phyloP scores from a whole-genome alignment of 2,329 filamentous ascomycete species.

The Periconia macrospinosa region DNA sequence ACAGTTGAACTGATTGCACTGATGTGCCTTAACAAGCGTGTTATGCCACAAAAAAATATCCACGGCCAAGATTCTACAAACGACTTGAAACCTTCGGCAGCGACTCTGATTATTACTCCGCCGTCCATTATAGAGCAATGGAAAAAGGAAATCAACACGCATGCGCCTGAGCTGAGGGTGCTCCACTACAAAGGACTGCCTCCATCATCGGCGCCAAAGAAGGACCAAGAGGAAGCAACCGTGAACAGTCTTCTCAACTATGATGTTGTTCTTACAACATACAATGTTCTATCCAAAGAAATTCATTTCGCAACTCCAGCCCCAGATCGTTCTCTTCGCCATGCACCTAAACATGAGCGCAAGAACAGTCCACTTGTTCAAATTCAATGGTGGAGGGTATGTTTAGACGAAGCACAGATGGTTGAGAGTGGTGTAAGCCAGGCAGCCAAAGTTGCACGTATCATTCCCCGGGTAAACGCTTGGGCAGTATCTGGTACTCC shows the following conservation, averaged over 20 bases:
- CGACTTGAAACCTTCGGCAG: slow-evolving; percentile 54
- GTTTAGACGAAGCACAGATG: slow-evolving; percentile 81
- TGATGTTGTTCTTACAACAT: slow-evolving; percentile 66
- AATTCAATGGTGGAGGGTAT: slow-evolving; percentile 85
- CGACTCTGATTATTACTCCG: slow-evolving; percentile 66
- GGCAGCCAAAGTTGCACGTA: slow-evolving; percentile 76
- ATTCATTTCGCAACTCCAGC: slow-evolving; percentile 73
- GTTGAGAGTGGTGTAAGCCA: slow-evolving; percentile 85
- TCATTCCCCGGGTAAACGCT: slow-evolving; percentile 80
- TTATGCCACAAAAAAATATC: slow-evolving; percentile 14
- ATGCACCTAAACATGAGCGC: slow-evolving; percentile 65
- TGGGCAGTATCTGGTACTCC: slow-evolving; percentile 95
- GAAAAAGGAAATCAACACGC: slow-evolving; percentile 60
- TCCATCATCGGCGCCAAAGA: slow-evolving; percentile 26
- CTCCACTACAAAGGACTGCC: slow-evolving; percentile 59
- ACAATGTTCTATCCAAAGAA: slow-evolving; percentile 74
- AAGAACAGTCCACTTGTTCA: slow-evolving; percentile 75
- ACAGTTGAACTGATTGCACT: slow-evolving; percentile 75
- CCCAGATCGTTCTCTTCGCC: slow-evolving; percentile 70
- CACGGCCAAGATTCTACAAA: slow-evolving; percentile 48
- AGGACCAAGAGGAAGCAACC: slow-evolving; percentile 41
- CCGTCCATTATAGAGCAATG: slow-evolving; percentile 65
- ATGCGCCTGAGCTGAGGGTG: slow-evolving; percentile 60
- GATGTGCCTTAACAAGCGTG: slow-evolving; percentile 63
- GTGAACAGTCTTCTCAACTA: slow-evolving; percentile 51